These are phyloP conservation scores for Yarrowia sp. DNA, from an alignment of 805 yeast genomes.

Conservation along the genomic window DNA sequence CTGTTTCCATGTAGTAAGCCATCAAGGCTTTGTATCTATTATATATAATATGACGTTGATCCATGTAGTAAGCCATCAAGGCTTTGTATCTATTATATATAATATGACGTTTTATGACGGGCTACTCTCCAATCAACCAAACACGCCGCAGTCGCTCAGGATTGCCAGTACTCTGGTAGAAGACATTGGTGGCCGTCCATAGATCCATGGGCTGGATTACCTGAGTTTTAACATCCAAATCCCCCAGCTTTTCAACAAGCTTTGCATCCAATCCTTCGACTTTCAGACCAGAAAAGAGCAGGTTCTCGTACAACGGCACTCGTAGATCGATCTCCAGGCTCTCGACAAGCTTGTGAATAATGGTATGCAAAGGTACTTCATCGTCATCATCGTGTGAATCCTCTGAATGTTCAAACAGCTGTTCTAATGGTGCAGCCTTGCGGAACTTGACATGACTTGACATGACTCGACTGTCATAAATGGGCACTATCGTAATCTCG, in stretches of 20 bases:
- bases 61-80: too few species aligned
- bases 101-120: too few species aligned
- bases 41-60: too few species aligned
- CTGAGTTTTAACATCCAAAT: not conserved
- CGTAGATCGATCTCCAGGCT: conserved; percentile 1
- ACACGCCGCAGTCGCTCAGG: conserved; percentile 8
- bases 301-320: not conserved
- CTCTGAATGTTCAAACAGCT: not conserved
- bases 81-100: too few species aligned
- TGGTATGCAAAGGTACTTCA: conserved; percentile 1
- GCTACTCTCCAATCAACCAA: conserved; percentile 22
- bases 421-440: not conserved
- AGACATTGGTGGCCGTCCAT: conserved; percentile 4
- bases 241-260: not conserved
- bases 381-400: conserved; percentile 16
- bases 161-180: conserved; percentile 9
- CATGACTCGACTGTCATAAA: conserved; percentile 10
- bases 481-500: conserved; percentile 2
- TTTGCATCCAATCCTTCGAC: not conserved
- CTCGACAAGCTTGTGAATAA: not conserved
- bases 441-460: conserved; percentile 1
- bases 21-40: too few species aligned
- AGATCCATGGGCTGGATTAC: conserved; percentile 1
- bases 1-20: too few species aligned
- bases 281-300: not conserved